These are phyloP conservation scores for Globisporangium mamillatum DNA, from an alignment of 352 stramenopile species.

Conservation along the genomic window DNA sequence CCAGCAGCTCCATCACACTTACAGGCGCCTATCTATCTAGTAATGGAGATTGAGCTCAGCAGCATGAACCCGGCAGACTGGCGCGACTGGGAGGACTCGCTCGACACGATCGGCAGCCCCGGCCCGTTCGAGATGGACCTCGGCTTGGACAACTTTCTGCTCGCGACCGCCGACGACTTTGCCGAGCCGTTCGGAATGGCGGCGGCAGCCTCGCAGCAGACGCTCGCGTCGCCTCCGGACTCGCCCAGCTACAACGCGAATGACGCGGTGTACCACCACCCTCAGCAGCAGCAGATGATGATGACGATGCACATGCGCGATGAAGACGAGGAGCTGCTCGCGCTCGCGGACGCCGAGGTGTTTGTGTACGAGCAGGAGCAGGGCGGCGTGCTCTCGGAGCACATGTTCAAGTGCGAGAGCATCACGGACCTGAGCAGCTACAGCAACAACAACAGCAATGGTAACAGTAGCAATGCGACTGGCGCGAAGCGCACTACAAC, in stretches of 20 bases:
- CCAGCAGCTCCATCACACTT: not conserved
- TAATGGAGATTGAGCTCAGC: slow-evolving; percentile 23
- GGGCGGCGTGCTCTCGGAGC: slow-evolving; percentile 17
- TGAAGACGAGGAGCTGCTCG: slow-evolving; percentile 21
- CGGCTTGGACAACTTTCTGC: slow-evolving; percentile 58
- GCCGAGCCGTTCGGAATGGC: slow-evolving; percentile 39
- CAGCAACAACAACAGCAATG: slow-evolving; percentile 6
- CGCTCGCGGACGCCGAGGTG: slow-evolving; percentile 17
- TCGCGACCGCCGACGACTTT: slow-evolving; percentile 60
- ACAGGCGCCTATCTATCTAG: too few species aligned
- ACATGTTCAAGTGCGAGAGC: slow-evolving; percentile 23
- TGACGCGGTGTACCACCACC: slow-evolving; percentile 23
- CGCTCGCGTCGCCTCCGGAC: slow-evolving; percentile 23
- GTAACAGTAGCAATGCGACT: not conserved
- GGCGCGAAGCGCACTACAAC: slow-evolving; percentile 9
- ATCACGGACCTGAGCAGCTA: slow-evolving; percentile 14
- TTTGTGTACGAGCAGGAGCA: slow-evolving; percentile 23
- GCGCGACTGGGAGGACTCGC: slow-evolving; percentile 44
- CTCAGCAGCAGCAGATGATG: slow-evolving; percentile 7
- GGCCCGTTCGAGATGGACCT: slow-evolving; percentile 51
- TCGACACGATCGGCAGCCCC: slow-evolving; percentile 26
- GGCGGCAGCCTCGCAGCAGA: slow-evolving; percentile 7
- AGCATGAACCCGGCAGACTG: slow-evolving; percentile 27
- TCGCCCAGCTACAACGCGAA: slow-evolving; percentile 27
- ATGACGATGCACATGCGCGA: slow-evolving; percentile 2